Conservation (phyloP, 305 asterid species). For the Fraxinus paxiana region DNA sequence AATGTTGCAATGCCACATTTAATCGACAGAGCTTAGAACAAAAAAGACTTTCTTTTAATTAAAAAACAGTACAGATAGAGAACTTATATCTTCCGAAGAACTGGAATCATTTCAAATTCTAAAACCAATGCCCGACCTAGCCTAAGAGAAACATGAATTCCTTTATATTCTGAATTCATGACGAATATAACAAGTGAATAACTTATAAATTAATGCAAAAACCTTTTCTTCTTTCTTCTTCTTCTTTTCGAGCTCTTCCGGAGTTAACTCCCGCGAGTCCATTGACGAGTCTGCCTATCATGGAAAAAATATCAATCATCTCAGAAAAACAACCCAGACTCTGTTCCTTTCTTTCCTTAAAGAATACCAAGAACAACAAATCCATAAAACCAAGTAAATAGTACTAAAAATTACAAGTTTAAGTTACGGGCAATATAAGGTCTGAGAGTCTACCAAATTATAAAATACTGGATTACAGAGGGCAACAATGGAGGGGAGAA, state of each 20-base stretch:
- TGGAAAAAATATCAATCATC: background rate
- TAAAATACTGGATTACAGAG: background rate
- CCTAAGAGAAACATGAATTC: background rate
- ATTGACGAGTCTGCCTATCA: constrained; percentile 27
- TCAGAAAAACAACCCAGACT: background rate
- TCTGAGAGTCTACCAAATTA: background rate
- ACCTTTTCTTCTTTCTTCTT: constrained; percentile 95
- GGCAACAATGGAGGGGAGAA: background rate
- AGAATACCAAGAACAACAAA: background rate
- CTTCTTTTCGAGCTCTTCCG: constrained; percentile 77
- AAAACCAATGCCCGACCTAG: background rate
- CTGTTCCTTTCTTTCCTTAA: background rate
- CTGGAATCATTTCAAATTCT: background rate
- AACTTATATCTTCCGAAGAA: background rate
- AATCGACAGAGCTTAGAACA: background rate
- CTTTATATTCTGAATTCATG: background rate
- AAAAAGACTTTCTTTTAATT: background rate
- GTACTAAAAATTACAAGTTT: background rate
- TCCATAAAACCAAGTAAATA: background rate
- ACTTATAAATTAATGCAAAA: background rate
- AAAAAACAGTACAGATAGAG: background rate
- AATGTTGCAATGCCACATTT: background rate
- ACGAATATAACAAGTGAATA: background rate
- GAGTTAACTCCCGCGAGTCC: constrained; percentile 49
- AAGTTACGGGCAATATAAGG: background rate